Evolutionary conservation across 2,329 filamentous ascomycete genomes (phyloP).

Genomic region (Pestalotiopsis sp.): DNA sequence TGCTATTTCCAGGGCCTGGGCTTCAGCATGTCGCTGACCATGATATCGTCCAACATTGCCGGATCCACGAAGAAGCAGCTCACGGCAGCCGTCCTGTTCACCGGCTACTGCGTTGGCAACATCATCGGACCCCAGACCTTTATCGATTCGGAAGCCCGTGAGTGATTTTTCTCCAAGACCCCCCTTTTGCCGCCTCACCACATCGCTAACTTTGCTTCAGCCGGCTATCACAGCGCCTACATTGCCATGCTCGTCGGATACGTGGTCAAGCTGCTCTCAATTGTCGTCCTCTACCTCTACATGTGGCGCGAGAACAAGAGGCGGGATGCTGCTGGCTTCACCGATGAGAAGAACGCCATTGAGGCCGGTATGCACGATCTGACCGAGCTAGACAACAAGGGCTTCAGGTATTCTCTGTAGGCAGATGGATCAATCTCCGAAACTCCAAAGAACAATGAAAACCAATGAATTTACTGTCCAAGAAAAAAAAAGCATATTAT

Average conservation of each 20-base stretch:
- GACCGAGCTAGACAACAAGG: slow-evolving; percentile 33
- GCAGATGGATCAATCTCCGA: too few species aligned
- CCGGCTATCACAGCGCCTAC: slow-evolving; percentile 33
- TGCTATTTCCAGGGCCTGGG: slow-evolving; percentile 35
- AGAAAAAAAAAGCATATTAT: neutral
- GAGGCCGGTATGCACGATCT: slow-evolving; percentile 33
- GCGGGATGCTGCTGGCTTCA: slow-evolving; percentile 28
- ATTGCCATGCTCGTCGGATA: slow-evolving; percentile 35
- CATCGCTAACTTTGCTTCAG: slow-evolving; percentile 14
- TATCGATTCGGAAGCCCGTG: slow-evolving; percentile 25
- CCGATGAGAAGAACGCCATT: slow-evolving; percentile 29
- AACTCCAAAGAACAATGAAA: neutral
- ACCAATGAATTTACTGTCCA: neutral
- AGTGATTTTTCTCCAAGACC: slow-evolving; percentile 12
- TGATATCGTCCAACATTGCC: slow-evolving; percentile 35
- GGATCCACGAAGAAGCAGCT: slow-evolving; percentile 36
- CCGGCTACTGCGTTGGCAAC: slow-evolving; percentile 34
- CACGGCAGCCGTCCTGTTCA: slow-evolving; percentile 30
- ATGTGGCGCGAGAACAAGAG: slow-evolving; percentile 31
- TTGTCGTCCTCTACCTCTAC: slow-evolving; percentile 31
- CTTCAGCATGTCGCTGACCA: slow-evolving; percentile 34
- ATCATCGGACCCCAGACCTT: slow-evolving; percentile 36
- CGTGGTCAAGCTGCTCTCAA: slow-evolving; percentile 26
- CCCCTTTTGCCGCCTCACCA: too few species aligned
- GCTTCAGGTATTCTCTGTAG: slow-evolving; percentile 29